Evolutionary conservation across 495 filamentous ascomycete species (phyloP).

Genomic region (Cercophora scortea): DNA sequence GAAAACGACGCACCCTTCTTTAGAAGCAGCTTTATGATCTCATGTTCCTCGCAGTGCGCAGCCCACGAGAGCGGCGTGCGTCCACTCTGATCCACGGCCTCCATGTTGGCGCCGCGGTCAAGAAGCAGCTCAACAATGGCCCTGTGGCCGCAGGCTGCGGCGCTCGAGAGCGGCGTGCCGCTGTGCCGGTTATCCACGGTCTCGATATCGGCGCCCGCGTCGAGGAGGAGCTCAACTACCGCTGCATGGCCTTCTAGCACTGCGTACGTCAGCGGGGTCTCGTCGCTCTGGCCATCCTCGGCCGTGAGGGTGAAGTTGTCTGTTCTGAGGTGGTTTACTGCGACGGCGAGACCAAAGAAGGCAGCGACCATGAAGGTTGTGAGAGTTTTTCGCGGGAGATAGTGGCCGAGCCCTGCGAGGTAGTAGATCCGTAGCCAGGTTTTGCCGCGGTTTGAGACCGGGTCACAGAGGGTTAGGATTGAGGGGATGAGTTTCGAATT

Average conservation of each 20-base stretch:
- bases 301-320: background rate
- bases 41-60: too few relatives aligned
- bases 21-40: too few relatives aligned
- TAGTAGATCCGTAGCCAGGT: background rate
- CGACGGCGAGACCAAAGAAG: background rate
- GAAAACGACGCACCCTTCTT: too few relatives aligned
- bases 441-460: background rate
- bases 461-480: background rate
- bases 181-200: background rate
- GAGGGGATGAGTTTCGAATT: background rate
- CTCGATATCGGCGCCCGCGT: background rate
- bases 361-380: background rate
- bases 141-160: background rate
- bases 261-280: background rate
- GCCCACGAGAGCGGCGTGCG: too few relatives aligned
- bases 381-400: background rate
- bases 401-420: background rate
- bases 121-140: background rate
- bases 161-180: background rate
- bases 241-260: background rate
- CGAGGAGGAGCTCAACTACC: background rate
- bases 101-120: too few relatives aligned
- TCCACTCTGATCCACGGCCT: too few relatives aligned
- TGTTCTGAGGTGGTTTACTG: background rate
- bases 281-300: background rate